A percentile compares a stretch with the other conserved stretches of the same genome.
Evolutionary conservation across 208 protist genomes (phyloP).

Genomic region (Acanthamoeba triangularis): DNA sequence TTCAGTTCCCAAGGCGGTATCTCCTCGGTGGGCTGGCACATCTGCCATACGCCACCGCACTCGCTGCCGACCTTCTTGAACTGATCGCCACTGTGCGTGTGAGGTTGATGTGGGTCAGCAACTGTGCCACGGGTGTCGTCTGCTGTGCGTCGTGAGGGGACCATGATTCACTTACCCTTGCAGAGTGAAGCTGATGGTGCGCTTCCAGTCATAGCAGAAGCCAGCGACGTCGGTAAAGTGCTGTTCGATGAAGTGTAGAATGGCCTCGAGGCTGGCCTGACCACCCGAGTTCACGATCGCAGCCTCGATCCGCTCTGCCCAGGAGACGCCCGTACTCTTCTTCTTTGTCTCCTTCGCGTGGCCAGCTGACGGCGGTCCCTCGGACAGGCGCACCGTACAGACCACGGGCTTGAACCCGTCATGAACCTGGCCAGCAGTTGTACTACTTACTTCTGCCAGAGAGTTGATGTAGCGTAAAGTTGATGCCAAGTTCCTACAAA

Average conservation of each 20-base stretch:
- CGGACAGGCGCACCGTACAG: background rate
- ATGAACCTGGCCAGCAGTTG: background rate
- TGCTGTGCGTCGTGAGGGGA: background rate
- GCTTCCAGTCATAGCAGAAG: conserved; percentile 35
- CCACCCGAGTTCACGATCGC: background rate
- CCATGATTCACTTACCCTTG: background rate
- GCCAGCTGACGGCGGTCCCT: background rate
- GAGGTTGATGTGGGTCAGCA: background rate
- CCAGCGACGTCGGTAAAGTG: background rate
- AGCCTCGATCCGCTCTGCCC: conserved; percentile 2
- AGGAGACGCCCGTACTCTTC: background rate
- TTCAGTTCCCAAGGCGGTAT: conserved; percentile 38
- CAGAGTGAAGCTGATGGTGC: conserved; percentile 24
- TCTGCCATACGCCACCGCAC: conserved; percentile 33
- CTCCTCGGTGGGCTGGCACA: background rate
- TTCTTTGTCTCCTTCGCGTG: background rate
- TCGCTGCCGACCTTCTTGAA: conserved; percentile 54
- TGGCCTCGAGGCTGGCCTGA: conserved; percentile 1
- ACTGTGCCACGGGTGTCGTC: background rate
- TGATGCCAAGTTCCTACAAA: background rate
- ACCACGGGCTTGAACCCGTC: background rate
- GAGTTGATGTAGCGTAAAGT: background rate
- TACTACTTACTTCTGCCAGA: too few species aligned
- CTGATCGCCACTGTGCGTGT: background rate
- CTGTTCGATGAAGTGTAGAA: background rate